phyloP scores from a whole-genome alignment of 768 basidiomycete species.

The Phlebiopsis gigantea region DNA sequence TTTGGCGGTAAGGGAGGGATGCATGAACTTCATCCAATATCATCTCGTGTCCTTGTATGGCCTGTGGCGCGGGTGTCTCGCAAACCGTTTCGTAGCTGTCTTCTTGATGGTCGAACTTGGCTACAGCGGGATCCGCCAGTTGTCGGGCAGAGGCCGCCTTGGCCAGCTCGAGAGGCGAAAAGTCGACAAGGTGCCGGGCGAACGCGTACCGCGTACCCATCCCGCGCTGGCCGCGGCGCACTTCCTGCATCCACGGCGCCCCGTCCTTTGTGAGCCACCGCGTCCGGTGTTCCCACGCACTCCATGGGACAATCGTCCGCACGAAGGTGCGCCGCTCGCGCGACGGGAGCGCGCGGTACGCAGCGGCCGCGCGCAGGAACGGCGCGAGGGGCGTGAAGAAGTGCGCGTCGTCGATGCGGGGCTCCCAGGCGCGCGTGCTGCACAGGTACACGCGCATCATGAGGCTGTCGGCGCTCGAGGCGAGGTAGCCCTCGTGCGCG shows the following conservation, averaged over 20 bases:
- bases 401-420: neutral
- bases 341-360: neutral
- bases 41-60: neutral
- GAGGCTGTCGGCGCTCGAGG: neutral
- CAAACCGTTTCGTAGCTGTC: neutral
- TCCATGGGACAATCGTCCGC: neutral
- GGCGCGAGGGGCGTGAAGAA: neutral
- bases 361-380: neutral
- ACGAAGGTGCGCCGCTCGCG: neutral
- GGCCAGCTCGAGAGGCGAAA: neutral
- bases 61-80: neutral
- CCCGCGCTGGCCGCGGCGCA: neutral
- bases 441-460: conserved; percentile 1
- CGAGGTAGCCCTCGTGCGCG: neutral
- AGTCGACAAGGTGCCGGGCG: conserved; percentile 1
- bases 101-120: neutral
- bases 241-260: neutral
- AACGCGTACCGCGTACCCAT: conserved; percentile 1
- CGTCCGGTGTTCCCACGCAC: neutral
- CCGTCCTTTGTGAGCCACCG: neutral
- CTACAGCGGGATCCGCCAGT: neutral
- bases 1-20: conserved; percentile 5
- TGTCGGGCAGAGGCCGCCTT: neutral
- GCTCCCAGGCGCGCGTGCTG: neutral
- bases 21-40: neutral